Evolutionary conservation across 768 basidiomycete species (phyloP), one percentile per base, ranked within the genome.

Genomic region (Suillus alpinus): DNA sequence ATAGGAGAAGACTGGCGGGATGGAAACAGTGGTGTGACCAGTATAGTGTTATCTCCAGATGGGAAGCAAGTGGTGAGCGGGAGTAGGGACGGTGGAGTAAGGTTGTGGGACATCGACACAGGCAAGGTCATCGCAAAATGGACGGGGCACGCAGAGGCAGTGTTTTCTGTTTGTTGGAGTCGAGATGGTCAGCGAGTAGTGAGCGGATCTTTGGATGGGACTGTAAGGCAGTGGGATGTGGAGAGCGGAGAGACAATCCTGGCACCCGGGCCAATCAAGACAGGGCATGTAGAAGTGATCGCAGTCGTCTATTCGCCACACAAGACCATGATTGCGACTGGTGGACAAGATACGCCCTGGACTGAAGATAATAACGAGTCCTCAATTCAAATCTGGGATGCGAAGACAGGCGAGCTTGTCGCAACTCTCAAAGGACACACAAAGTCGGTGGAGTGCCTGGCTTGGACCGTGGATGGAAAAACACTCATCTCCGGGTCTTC

Each of bases 351-450:
- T 10, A 18, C 3, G 9, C 9, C 18, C 9, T 4, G 1, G 18
- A n/a, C 3, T 43, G 18, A 3, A n/a, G 8, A 43, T 2, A 4
- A 3, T 0, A 0, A 0, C 3, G 43, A 44, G 4, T 0, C 0
- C 43, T 44, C 43, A 0, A 2, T 47, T 7, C 7, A 37, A 13
- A 20, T 58, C 12, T 51, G 61, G 58, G 55, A 57, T 9, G n/a
- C 40, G 4, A n/a, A 26, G 10, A 59, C 59, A 16, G 41, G 51
- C 29, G 12, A 57, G 10, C 52, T 49, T 18, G 20, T 60, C 10
- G 55, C 52, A 7, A 34, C 23, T 18, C 46, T 47, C 3, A 14
- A 47, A 26, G 58, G 40, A 16, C 58, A 50, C 8, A 50, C n/a
- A 8, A 0, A 14, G 1, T 7, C 6, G 10, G 34, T 50, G n/a